Evolutionary conservation across 495 filamentous ascomycete species (phyloP), one percentile per base, ranked within the genome.

Genomic region (Aspergillus sparsus): DNA sequence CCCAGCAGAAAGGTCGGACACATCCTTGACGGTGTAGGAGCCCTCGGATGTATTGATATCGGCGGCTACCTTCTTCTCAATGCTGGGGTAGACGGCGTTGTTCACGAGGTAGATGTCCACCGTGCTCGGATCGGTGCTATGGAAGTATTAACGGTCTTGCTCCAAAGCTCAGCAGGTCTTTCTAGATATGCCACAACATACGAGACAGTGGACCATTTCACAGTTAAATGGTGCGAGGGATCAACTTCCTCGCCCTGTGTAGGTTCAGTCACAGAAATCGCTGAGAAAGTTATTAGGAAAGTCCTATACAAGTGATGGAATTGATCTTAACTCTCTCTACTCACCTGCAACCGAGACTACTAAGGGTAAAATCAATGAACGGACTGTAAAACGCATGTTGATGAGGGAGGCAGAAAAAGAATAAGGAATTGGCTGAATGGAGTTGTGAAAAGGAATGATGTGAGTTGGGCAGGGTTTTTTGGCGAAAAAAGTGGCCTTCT

Each of bases 11-110:
- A 69, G 44, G 32, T 56, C 65, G 51, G 64, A 57, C 10, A 75
- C 36, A 41, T 60, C 46, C 16, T 62, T 53, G 15, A 71, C 64
- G n/a, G 63, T 70, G 63, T 74, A 75, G 35, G 71, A 72, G 16
- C 66, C 69, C 49, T 74, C 62, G 44, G 73, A 72, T 31, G 74
- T 74, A 12, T 76, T 63, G 11, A 77, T 57, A 32, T 74, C 63
- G 12, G 70, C 62, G 31, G 73, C 74, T 36, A 81, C 72, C 49
- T 78, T 80, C 65, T 81, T 72, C 42, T 77, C 68, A 6, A 85
- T 66, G 6, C 61, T 61, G 41, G 75, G 75, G 55, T 76, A 76
- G 46, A 74, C 64, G 46, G 63, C 60, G 55, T 77, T 71, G 69
- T 78, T 77, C 58, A 75, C 69, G 8, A 78, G 61, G 63, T 72